Evolutionary conservation across 1,284 basidiomycete genomes (phyloP).

Genomic region (Apiotrichum porosum): DNA sequence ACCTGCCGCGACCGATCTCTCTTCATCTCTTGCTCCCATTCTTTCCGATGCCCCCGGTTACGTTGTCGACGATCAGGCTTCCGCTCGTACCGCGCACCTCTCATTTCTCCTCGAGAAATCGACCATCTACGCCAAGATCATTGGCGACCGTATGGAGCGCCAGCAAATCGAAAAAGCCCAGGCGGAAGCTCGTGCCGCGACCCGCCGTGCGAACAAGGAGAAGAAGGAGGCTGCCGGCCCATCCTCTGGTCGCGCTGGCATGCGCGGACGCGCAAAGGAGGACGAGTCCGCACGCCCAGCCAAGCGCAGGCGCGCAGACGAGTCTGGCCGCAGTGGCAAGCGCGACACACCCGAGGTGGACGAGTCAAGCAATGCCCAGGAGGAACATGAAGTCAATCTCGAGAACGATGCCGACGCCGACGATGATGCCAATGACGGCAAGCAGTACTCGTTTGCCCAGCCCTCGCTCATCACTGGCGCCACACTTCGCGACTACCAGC

Average conservation of each 20-base stretch:
- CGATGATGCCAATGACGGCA: constrained; percentile 9
- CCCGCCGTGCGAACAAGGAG: constrained; percentile 43
- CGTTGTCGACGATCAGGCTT: constrained; percentile 20
- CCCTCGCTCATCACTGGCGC: constrained; percentile 78
- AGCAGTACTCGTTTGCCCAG: constrained; percentile 55
- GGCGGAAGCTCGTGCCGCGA: constrained; percentile 39
- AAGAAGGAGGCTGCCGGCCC: constrained; percentile 23
- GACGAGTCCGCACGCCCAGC: constrained; percentile 9
- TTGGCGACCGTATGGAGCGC: constrained; percentile 49
- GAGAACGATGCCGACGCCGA: constrained; percentile 20
- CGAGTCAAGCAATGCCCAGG: constrained; percentile 6
- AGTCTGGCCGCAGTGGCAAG: constrained; percentile 4
- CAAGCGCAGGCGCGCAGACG: constrained; percentile 1
- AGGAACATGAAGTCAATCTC: constrained; percentile 3
- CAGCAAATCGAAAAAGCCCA: constrained; percentile 45
- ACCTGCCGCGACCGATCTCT: too few species aligned
- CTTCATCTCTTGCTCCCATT: background rate
- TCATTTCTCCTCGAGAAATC: constrained; percentile 47
- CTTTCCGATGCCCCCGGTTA: too few species aligned
- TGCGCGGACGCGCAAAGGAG: constrained; percentile 10
- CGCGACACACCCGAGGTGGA: background rate
- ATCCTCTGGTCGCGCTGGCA: constrained; percentile 11
- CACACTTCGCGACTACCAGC: constrained; percentile 80
- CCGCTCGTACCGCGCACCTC: constrained; percentile 31
- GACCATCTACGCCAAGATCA: constrained; percentile 48